These are phyloP conservation scores for Hirsutella minnesotensis DNA, from an alignment of 2,329 filamentous ascomycete species.

Conservation along the genomic window DNA sequence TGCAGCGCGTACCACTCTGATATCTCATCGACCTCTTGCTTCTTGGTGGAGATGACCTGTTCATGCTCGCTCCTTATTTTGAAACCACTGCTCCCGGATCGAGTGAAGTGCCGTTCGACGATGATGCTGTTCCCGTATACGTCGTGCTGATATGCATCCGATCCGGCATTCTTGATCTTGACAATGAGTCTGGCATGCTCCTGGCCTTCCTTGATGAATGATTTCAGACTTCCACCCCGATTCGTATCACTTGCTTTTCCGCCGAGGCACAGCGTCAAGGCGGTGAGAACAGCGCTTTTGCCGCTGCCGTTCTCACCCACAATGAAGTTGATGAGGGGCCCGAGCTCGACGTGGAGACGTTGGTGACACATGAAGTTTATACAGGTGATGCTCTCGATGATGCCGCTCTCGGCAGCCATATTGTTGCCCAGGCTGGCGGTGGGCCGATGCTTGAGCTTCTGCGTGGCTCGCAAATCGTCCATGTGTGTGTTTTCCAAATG, in stretches of 20 bases:
- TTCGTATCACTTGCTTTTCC: slow-evolving; percentile 90
- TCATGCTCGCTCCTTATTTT: slow-evolving; percentile 68
- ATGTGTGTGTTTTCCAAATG: slow-evolving; percentile 44
- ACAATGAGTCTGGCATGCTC: slow-evolving; percentile 69
- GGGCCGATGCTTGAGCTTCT: slow-evolving; percentile 43
- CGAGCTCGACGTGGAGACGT: slow-evolving; percentile 70
- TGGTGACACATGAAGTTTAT: slow-evolving; percentile 96
- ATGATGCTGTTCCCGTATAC: slow-evolving; percentile 76
- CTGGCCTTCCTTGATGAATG: slow-evolving; percentile 78
- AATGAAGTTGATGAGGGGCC: slow-evolving; percentile 94
- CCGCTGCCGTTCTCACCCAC: slow-evolving; percentile 96
- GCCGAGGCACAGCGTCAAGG: slow-evolving; percentile 86
- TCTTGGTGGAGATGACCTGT: slow-evolving; percentile 68
- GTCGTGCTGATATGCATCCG: slow-evolving; percentile 72
- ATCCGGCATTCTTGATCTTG: slow-evolving; percentile 80
- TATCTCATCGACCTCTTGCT: slow-evolving; percentile 80
- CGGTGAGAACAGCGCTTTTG: slow-evolving; percentile 91
- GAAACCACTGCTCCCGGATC: slow-evolving; percentile 65
- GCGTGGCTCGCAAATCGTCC: slow-evolving; percentile 54
- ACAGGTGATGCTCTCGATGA: slow-evolving; percentile 78
- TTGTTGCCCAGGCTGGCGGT: slow-evolving; percentile 48
- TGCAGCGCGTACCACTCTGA: slow-evolving; percentile 88
- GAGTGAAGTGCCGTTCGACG: slow-evolving; percentile 82
- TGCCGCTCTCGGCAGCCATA: slow-evolving; percentile 66
- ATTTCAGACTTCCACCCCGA: slow-evolving; percentile 78